Evolutionary conservation across 345 rosid species (phyloP), one percentile per base, ranked within the genome.

Genomic region (Linum tenue): DNA sequence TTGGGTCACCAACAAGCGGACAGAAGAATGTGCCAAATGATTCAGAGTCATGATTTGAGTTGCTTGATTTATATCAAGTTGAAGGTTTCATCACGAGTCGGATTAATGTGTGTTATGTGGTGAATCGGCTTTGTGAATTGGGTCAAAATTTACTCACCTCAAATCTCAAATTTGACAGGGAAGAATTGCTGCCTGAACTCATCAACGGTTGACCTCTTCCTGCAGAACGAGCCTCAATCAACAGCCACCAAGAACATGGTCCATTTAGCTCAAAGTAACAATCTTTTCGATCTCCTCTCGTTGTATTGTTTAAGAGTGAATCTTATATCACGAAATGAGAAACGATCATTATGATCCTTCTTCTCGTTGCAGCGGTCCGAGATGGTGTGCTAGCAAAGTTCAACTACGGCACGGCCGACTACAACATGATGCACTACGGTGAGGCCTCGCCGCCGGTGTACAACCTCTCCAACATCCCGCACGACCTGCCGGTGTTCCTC

Each of bases 171-270:
- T 8, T 4, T 41, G 5, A 4, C 44, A 41, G 44, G 44, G 6
- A 41, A 41, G 6, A 41, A 41, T 41, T 41, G 44, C 44, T 41
- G 44, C 44, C 44, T 41, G 1, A 8, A 41, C 44, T 41, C 80
- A 40, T 80, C 98, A 12, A 86, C 94, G 0, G 79, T 81, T 35
- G 79, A 81, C 22, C 70, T 80, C 3, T 86, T 87, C 68, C 16
- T 86, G 22, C 66, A 72, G 58, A 86, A 78, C 40, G 87, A 84
- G 72, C 98, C 98, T 57, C 98, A 92, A 44, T 72, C 98, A 12
- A 92, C 96, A 53, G 63, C 98, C 58, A 80, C 88, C 57, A 92
- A 85, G 78, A 92, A 86, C 82, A 68, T 92, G 88, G 82, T 89
- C 43, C 98, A 92, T 70, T 81, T 89, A 74, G 67, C 90, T 78